Conservation (phyloP, 129 eudicot genomes). For the Chrysanthemum seticuspe region DNA sequence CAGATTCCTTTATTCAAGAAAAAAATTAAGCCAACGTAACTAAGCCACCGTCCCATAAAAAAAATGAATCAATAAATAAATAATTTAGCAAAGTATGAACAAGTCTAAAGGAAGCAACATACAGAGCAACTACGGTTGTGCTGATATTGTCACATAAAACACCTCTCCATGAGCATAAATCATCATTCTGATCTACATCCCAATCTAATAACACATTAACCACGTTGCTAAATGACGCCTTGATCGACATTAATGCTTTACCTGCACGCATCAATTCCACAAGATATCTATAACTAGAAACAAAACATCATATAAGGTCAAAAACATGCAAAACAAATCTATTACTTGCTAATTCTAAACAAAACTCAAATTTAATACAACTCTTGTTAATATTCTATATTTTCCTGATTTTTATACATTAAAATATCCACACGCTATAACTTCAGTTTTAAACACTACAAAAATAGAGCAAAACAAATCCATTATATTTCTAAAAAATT, state of each 20-base stretch:
- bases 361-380: no score
- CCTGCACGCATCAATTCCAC: slow-evolving; percentile 35
- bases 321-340: slow-evolving; percentile 2
- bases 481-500: no score
- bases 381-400: no score
- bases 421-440: no score
- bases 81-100: not conserved
- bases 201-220: slow-evolving; percentile 70
- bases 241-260: slow-evolving; percentile 63
- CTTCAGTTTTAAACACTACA: no score
- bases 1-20: slow-evolving; percentile 48
- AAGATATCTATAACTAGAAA: not conserved
- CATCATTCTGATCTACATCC: slow-evolving; percentile 70
- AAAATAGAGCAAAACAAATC: not conserved
- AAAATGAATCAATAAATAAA: not conserved
- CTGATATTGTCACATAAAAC: slow-evolving; percentile 57
- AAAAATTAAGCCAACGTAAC: not conserved
- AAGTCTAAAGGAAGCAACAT: slow-evolving; percentile 22
- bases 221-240: slow-evolving; percentile 75
- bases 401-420: no score
- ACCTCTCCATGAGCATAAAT: slow-evolving; percentile 83
- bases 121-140: slow-evolving; percentile 69
- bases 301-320: not conserved
- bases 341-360: no score
- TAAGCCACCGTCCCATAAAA: not conserved